Percentiles rank a stretch among this genome's conserved stretches.
These are phyloP conservation scores for Digitaria exilis DNA, from an alignment of 202 grass and related monocot genomes.

Conservation along the genomic window DNA sequence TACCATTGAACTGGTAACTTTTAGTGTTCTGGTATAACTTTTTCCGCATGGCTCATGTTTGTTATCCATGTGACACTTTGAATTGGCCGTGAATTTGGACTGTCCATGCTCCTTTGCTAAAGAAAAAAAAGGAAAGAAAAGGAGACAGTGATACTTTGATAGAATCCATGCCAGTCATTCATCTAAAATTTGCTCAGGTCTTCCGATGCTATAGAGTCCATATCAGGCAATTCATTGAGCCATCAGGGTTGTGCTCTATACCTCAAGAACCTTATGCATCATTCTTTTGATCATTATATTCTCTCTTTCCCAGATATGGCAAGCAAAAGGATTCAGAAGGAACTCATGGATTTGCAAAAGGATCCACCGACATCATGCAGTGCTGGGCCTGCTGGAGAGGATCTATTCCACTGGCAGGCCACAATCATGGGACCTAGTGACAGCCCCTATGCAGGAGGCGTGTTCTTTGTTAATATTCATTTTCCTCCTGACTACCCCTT, in stretches of 20 bases:
- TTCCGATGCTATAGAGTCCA: neutral
- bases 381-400: slow-evolving; percentile 80
- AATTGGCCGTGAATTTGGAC: neutral
- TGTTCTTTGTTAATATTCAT: slow-evolving; percentile 91
- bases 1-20: neutral
- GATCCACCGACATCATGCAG: slow-evolving; percentile 90
- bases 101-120: slow-evolving; percentile 3
- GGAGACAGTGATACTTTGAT: neutral
- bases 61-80: slow-evolving; percentile 7
- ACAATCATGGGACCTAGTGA: slow-evolving; percentile 89
- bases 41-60: neutral
- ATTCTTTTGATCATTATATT: slow-evolving; percentile 16
- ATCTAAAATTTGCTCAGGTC: neutral
- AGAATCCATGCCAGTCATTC: neutral
- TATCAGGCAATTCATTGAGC: neutral
- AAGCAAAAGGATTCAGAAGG: slow-evolving; percentile 94
- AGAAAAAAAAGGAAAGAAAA: neutral
- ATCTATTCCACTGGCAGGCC: slow-evolving; percentile 88
- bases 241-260: neutral
- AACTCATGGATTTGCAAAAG: slow-evolving; percentile 82
- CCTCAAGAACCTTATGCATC: neutral
- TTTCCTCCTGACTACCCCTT: slow-evolving; percentile 94
- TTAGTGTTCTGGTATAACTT: neutral
- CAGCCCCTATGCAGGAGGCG: slow-evolving; percentile 78
- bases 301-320: slow-evolving; percentile 63